These are phyloP conservation scores for Dictyostelium brefeldianum DNA, from an alignment of 78 protist genomes.

Conservation along the genomic window DNA sequence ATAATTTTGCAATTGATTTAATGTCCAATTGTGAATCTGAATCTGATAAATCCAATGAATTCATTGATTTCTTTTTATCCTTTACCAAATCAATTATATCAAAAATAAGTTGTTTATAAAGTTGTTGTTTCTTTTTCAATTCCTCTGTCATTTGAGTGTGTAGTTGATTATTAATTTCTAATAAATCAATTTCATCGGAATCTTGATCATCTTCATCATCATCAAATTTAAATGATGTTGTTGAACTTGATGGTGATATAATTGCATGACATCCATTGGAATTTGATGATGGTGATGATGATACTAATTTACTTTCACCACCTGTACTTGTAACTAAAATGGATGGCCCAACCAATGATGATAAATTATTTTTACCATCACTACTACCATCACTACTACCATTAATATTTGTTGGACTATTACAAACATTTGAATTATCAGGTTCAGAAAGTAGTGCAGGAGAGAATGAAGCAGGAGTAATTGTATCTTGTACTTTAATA, in stretches of 20 bases:
- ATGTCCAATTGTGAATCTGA: constrained; percentile 14
- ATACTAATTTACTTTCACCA: background rate
- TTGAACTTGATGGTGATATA: constrained; percentile 12
- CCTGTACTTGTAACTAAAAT: background rate
- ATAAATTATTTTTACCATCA: background rate
- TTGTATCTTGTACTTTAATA: constrained; percentile 5
- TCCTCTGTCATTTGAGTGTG: background rate
- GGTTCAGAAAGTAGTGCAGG: constrained; percentile 6
- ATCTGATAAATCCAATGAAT: background rate
- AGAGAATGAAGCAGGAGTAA: background rate
- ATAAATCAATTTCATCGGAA: background rate
- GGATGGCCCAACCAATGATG: background rate
- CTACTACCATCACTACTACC: background rate
- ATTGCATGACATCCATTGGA: background rate
- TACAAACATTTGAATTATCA: background rate
- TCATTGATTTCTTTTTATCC: background rate
- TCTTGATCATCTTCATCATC: constrained; percentile 18
- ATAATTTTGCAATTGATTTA: constrained; percentile 5
- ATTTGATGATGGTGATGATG: background rate
- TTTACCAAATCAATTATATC: background rate
- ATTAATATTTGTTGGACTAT: background rate
- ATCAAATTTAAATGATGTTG: constrained; percentile 20
- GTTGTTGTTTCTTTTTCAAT: constrained; percentile 9
- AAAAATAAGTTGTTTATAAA: background rate
- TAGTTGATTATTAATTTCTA: background rate